Base-by-base conservation (phyloP, 306 rosid species). In the Cicer pinnatifidum region DNA sequence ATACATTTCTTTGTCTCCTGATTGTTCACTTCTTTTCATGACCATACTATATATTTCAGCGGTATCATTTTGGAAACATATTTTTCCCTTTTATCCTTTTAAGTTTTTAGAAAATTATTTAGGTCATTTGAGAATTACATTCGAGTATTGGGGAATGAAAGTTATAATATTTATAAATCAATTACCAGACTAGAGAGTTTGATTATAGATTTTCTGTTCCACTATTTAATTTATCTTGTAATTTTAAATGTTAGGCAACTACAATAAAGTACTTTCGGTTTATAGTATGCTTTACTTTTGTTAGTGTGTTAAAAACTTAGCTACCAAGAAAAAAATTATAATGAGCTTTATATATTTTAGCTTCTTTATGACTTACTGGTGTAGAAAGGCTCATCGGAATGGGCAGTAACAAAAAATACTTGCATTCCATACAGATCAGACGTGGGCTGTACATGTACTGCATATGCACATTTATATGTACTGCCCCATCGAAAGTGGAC, bases 131-230 rank as follows among this genome's bases (percentile, higher is more conserved):
- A 16, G 75, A 38, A 38, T 52, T 13, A 17, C 65, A 39, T 53
- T 57, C 9, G 43, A 12, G 19, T 16, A 44, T 72, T 56, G 28
- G 44, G 51, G 51, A n/a, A 56, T 68, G 17, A 23, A 20, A 28
- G 23, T 48, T 68, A 33, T 8, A 23, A 47, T 13, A n/a, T 47
- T 47, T 23, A 20, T 68, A n/a, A 46, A 68, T 48, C 20, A 48
- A 47, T 13, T 6, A 47, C n/a, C n/a, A 68, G 13, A 68, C 11
- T 47, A 44, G 59, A 67, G 44, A 67, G 44, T 67, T 67, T 67
- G 43, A 46, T 20, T 12, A 15, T 51, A 13, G 15, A 6, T 20
- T 23, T 41, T 9, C 1, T 41, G 5, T 65, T 50, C 9, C n/a
- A 9, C 40, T 7, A 11, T 8, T 28, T 33, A 50, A 48, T 51